Base-by-base conservation (phyloP, 1,139 yeast genomes). In the Blastobotrys elegans region DNA sequence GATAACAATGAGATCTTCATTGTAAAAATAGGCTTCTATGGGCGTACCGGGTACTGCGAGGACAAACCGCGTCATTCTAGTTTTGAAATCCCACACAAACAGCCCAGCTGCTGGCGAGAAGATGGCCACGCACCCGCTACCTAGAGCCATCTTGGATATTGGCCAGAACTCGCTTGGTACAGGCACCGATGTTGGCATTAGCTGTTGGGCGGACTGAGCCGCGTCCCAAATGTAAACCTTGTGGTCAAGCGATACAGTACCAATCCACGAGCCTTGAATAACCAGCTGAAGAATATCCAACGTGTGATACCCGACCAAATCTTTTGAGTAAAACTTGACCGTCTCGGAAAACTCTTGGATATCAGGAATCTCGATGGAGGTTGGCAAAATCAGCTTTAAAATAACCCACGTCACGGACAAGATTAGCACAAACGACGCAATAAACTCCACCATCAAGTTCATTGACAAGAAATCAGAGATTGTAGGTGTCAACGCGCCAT, bases 201-300 rank as follows among this genome's bases (percentile, higher is more conserved):
- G 46, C 8, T 48, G 53, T 26, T 46, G 43, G 21, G 48, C 85
- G 16, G 60, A 60, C 2, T 72, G 66, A 45, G 80, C 65, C 1
- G 92, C 94, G 1, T 87, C 80, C 95, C 95, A 86, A 10, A 85
- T 77, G 33, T 79, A 65, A 1, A 86, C 72, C 50, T 74, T 78
- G 57, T 83, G 89, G 58, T 86, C 95, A 56, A 87, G 67, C 3
- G 90, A 90, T 27, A 84, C 74, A 0, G 90, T 76, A 0, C 84
- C 81, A 34, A 86, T 69, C 49, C 54, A 59, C 74, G 82, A 11
- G 82, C 83, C 56, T 75, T 74, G 43, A 73, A 70, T 41, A 69
- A 68, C 68, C 13, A 85, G 68, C 52, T 74, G 74, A 33, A 84
- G 71, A 6, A 85, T 74, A 62, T 87, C 95, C 44, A 84, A 67